phyloP scores from a whole-genome alignment of 2,329 filamentous ascomycete species.

The Colletotrichum neosansevieriae region DNA sequence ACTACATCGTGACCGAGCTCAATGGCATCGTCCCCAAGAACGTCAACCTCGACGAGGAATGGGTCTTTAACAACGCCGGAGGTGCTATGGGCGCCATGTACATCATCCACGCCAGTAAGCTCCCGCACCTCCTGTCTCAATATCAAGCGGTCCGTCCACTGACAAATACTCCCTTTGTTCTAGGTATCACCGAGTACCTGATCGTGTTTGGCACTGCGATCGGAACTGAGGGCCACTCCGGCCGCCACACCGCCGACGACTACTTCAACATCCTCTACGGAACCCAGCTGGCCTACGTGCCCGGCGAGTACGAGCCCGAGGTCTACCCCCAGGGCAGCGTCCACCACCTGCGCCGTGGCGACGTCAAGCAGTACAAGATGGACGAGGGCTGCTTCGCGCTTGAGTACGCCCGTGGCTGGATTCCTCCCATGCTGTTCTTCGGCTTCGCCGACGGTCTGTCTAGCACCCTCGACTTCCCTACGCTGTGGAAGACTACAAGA shows the following conservation, averaged over 20 bases:
- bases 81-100: conserved; percentile 95
- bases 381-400: conserved; percentile 81
- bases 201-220: conserved; percentile 88
- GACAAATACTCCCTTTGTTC: not conserved
- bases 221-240: conserved; percentile 89
- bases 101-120: conserved; percentile 85
- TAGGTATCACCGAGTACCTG: conserved; percentile 86
- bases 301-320: conserved; percentile 75
- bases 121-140: not conserved
- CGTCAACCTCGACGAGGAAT: conserved; percentile 81
- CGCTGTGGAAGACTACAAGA: conserved; percentile 81
- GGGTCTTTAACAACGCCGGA: conserved; percentile 93
- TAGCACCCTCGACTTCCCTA: conserved; percentile 87
- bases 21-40: conserved; percentile 63
- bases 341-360: conserved; percentile 78
- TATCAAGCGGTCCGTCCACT: not conserved
- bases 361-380: conserved; percentile 88
- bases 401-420: conserved; percentile 89
- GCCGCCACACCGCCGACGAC: conserved; percentile 91
- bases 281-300: conserved; percentile 80
- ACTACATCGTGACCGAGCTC: conserved; percentile 78
- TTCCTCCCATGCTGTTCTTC: conserved; percentile 92
- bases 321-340: conserved; percentile 77
- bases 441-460: conserved; percentile 85
- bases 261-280: conserved; percentile 93